These are phyloP conservation scores for Gonapodya prolifera DNA, from an alignment of 192 early-diverging fungal species.

Conservation along the genomic window DNA sequence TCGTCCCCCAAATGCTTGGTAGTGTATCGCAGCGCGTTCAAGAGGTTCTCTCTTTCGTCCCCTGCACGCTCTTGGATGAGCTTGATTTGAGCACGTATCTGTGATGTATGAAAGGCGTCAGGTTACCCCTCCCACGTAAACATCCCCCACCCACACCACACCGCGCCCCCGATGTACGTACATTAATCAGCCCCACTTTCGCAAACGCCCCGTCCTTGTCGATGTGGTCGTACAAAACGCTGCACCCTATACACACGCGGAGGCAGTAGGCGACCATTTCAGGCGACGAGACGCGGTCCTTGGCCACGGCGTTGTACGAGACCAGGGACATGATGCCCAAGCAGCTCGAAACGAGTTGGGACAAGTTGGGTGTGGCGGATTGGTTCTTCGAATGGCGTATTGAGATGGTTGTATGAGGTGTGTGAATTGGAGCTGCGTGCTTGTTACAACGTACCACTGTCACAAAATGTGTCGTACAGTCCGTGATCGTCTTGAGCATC, in stretches of 20 bases:
- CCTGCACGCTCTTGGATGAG: constrained; percentile 52
- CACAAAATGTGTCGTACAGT: constrained; percentile 60
- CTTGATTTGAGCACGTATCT: constrained; percentile 49
- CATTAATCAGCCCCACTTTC: constrained; percentile 68
- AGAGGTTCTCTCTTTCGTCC: constrained; percentile 34
- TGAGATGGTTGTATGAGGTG: not conserved
- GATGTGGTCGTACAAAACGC: constrained; percentile 87
- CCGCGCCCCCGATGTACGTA: constrained; percentile 26
- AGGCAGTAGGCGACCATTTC: constrained; percentile 56
- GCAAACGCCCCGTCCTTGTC: constrained; percentile 61
- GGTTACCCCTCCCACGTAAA: not conserved
- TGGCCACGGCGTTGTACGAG: constrained; percentile 66
- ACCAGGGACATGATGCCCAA: constrained; percentile 62
- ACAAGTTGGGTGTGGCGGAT: not conserved
- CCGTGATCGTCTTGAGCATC: constrained; percentile 78
- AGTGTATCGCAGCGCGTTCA: constrained; percentile 63
- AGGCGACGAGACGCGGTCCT: constrained; percentile 45
- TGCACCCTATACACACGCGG: constrained; percentile 74
- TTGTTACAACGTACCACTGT: constrained; percentile 27
- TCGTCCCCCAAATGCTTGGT: constrained; percentile 73
- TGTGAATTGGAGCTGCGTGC: not conserved
- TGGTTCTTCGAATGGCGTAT: not conserved
- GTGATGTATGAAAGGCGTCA: not conserved
- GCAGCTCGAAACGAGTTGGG: constrained; percentile 44
- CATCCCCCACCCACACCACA: not conserved